Percentiles rank a stretch among this genome's conserved stretches.
Evolutionary conservation across 371 early-diverging fungal species (phyloP).

Genomic region (Coemansia sp.): DNA sequence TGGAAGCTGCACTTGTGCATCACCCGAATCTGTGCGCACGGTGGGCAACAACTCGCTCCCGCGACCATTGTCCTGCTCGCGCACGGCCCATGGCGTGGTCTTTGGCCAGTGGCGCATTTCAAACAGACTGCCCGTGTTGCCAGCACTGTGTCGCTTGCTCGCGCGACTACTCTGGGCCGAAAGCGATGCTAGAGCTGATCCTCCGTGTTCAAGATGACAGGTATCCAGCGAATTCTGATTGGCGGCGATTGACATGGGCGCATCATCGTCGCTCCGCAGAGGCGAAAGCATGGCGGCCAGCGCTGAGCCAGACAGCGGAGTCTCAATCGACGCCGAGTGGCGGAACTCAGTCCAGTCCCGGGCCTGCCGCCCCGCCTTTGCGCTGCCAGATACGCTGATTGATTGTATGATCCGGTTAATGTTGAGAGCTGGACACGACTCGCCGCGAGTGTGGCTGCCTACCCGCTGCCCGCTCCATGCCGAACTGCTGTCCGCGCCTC

Average conservation of each 20-base stretch:
- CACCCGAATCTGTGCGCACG: background rate
- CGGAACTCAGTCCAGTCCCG: background rate
- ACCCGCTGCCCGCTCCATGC: constrained; percentile 26
- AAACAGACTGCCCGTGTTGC: background rate
- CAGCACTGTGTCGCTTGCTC: constrained; percentile 2
- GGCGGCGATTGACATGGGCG: constrained; percentile 3
- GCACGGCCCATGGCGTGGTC: background rate
- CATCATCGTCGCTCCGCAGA: constrained; percentile 11
- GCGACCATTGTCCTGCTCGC: background rate
- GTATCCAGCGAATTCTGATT: background rate
- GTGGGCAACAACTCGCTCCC: background rate
- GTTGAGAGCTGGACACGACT: constrained; percentile 40
- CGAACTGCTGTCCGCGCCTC: constrained; percentile 13
- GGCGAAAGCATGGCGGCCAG: constrained; percentile 9
- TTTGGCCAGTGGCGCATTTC: background rate
- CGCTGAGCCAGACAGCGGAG: constrained; percentile 2
- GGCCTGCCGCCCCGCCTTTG: constrained; percentile 1
- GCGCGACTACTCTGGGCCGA: background rate
- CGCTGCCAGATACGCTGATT: constrained; percentile 34
- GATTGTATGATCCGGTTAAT: constrained; percentile 48
- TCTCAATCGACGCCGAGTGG: constrained; percentile 1
- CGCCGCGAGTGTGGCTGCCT: constrained; percentile 36
- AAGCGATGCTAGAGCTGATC: background rate
- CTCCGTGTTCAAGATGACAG: background rate
- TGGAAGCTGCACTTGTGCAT: background rate